These are phyloP conservation scores for Petrea volubilis DNA, from an alignment of 257 asterid genomes.

Conservation along the genomic window DNA sequence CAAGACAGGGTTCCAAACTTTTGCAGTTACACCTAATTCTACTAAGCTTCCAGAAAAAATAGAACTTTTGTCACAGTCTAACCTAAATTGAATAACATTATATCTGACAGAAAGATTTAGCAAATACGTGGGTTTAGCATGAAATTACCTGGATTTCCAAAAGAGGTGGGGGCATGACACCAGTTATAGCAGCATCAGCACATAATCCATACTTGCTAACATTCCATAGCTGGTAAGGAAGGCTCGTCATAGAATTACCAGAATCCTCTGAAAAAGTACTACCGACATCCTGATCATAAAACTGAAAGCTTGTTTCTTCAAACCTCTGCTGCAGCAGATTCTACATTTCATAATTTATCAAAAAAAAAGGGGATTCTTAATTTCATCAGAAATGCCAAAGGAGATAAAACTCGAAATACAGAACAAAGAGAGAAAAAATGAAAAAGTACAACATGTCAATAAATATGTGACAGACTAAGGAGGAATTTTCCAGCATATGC, in stretches of 20 bases:
- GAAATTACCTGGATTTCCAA: slow-evolving; percentile 81
- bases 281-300: slow-evolving; percentile 53
- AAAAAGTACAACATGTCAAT: not conserved
- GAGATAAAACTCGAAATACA: slow-evolving; percentile 3
- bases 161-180: slow-evolving; percentile 96
- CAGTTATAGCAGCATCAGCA: slow-evolving; percentile 93
- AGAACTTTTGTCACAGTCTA: not conserved
- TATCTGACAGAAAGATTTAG: not conserved
- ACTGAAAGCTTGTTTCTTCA: slow-evolving; percentile 45
- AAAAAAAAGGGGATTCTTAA: too few species aligned
- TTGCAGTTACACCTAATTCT: not conserved
- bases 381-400: not conserved
- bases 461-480: too few species aligned
- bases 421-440: not conserved
- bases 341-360: slow-evolving; percentile 58
- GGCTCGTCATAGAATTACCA: slow-evolving; percentile 44
- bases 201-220: slow-evolving; percentile 84
- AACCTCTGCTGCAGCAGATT: slow-evolving; percentile 66
- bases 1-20: not conserved
- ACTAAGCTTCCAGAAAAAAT: not conserved
- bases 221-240: slow-evolving; percentile 90
- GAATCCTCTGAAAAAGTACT: slow-evolving; percentile 40
- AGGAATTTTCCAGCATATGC: too few species aligned
- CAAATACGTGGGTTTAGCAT: slow-evolving; percentile 1
- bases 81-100: not conserved